Conservation (phyloP, 495 filamentous ascomycete genomes). For the Paragyromitra xinjiangensis region DNA sequence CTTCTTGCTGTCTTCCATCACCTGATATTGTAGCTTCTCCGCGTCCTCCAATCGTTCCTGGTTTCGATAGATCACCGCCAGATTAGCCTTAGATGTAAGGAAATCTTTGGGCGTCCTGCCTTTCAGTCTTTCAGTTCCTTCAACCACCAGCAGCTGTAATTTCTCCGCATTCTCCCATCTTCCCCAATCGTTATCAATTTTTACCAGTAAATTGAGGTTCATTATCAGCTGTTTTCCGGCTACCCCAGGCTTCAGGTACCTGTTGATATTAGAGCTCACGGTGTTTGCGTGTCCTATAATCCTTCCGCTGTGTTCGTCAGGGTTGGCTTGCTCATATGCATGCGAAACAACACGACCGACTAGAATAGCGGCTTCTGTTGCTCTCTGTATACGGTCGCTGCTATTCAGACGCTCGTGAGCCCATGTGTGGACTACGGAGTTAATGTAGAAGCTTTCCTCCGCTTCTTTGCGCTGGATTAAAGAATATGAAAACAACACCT, state of each 20-base stretch:
- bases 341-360: background rate
- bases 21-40: background rate
- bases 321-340: background rate
- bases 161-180: constrained; percentile 56
- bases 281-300: constrained; percentile 10
- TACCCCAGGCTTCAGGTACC: background rate
- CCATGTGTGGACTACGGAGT: constrained; percentile 30
- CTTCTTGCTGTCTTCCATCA: constrained; percentile 2
- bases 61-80: background rate
- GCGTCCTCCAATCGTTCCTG: constrained; percentile 6
- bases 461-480: background rate
- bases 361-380: background rate
- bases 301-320: background rate
- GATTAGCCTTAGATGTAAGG: constrained; percentile 7
- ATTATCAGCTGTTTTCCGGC: constrained; percentile 44
- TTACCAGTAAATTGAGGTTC: constrained; percentile 52
- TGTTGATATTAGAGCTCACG: background rate
- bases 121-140: background rate
- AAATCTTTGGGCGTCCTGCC: background rate
- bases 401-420: background rate
- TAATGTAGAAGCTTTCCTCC: constrained; percentile 10
- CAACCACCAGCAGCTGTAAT: background rate
- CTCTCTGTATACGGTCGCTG: background rate
- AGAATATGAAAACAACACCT: constrained; percentile 21
- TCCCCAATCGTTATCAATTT: constrained; percentile 2